Evolutionary conservation across 108 stramenopile species (phyloP), one percentile per base, ranked within the genome.

Genomic region (Discostella stelligeroides): DNA sequence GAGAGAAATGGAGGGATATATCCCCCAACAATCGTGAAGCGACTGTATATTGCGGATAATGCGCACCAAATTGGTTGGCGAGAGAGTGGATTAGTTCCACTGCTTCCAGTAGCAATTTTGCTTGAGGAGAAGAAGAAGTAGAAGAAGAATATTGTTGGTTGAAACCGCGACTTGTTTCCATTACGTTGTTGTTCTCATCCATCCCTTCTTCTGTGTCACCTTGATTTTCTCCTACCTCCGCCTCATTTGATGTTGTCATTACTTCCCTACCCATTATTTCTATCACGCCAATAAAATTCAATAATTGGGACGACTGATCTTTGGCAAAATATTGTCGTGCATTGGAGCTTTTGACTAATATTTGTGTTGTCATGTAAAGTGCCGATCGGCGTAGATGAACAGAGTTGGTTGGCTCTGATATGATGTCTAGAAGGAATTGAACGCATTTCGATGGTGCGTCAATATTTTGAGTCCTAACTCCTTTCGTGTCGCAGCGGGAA

Each of bases 351-450:
- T 70, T 59, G 18, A 49, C 59, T 23, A 78, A 53, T 24, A 78
- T 71, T 21, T 66, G 42, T 14, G 50, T 47, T 41, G 57, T 45
- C 42, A 71, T 30, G 14, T 34, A 37, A 4, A 78, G 34, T 24
- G 60, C 40, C 42, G 77, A 61, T 66, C 77, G 59, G 51, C 77
- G 64, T 78, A 78, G 53, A 38, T 78, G 77, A 30, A 78, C 70
- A 1, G 77, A 78, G 17, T 71, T 71, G 29, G 57, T 34, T 12
- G 15, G 48, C 13, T 71, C 40, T 4, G 77, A 70, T 1, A 65
- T 8, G 15, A 58, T 66, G 20, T 64, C 57, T n/a, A 78, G 45
- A 45, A 78, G 40, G 51, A 78, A 78, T 60, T 60, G 34, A 4
- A 62, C 21, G 37, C 65, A 78, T 49, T 60, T 58, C 38, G 51